Evolutionary conservation across 83 land plant genomes (phyloP).

Genomic region (Diphasiastrum complanatum): DNA sequence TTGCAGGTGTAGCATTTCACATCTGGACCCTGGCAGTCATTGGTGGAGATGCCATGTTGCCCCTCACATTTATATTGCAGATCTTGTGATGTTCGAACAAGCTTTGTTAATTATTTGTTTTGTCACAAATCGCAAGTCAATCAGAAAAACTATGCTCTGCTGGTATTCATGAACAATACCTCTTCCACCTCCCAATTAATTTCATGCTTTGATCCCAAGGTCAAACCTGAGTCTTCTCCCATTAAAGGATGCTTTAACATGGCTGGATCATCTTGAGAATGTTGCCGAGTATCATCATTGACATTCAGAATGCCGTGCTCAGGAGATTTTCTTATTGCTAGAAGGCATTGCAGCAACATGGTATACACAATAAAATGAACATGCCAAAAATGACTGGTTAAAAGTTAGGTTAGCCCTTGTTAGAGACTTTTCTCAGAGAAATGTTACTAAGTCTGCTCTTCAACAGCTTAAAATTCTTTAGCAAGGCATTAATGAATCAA

Average conservation of each 20-base stretch:
- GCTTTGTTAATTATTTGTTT: no score
- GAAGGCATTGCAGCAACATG: background rate
- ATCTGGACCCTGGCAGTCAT: no score
- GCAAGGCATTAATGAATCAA: background rate
- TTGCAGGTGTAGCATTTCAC: no score
- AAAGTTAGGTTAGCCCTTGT: background rate
- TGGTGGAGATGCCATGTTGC: no score
- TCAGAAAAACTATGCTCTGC: background rate
- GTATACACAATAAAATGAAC: background rate
- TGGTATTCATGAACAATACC: background rate
- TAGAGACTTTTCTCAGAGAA: background rate
- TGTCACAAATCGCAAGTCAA: constrained; percentile 2
- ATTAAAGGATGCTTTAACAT: background rate
- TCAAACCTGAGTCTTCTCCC: background rate
- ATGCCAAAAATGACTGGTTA: background rate
- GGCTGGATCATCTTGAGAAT: constrained; percentile 4
- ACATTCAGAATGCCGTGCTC: background rate
- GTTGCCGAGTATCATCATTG: background rate
- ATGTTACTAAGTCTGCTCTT: background rate
- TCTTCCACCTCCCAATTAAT: background rate
- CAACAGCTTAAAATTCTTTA: background rate
- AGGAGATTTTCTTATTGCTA: background rate
- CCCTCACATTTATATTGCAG: no score
- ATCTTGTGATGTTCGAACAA: no score
- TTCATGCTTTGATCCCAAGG: background rate